Evolutionary conservation across 305 asterid genomes (phyloP).

Genomic region (Lippia alba): DNA sequence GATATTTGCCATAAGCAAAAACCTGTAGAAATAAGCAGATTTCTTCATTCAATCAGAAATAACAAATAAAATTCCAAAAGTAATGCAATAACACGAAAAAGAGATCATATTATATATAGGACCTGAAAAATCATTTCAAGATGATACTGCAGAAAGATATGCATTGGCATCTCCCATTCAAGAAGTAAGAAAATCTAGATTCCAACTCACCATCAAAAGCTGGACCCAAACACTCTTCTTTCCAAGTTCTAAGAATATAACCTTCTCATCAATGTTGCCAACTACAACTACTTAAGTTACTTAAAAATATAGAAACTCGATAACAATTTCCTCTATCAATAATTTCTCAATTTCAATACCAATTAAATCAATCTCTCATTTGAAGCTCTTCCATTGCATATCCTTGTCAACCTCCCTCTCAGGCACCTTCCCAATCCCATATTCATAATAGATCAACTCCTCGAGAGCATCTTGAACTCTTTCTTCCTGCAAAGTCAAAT

Average conservation of each 20-base stretch:
- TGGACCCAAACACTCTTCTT: too few relatives aligned
- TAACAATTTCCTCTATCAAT: slow-evolving; percentile 63
- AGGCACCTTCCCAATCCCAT: slow-evolving; percentile 19
- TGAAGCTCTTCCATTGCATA: slow-evolving; percentile 51
- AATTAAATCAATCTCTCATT: slow-evolving; percentile 40
- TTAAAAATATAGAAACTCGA: slow-evolving; percentile 41
- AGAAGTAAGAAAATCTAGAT: too few relatives aligned
- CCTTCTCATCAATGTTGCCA: not conserved
- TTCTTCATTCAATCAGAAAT: too few relatives aligned
- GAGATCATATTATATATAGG: too few relatives aligned
- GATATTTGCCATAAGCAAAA: too few relatives aligned
- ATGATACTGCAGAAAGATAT: too few relatives aligned
- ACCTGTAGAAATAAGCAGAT: too few relatives aligned
- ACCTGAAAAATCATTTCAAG: too few relatives aligned
- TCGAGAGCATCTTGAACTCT: slow-evolving; percentile 39
- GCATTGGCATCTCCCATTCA: too few relatives aligned
- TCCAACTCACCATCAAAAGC: too few relatives aligned
- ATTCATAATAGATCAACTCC: slow-evolving; percentile 44
- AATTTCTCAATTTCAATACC: slow-evolving; percentile 57
- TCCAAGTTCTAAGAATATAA: not conserved
- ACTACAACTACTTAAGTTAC: not conserved
- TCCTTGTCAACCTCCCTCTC: slow-evolving; percentile 50
- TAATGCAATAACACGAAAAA: too few relatives aligned
- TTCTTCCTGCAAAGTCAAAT: slow-evolving; percentile 38
- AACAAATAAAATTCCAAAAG: too few relatives aligned